Conservation (phyloP, 768 basidiomycete genomes). For the Xerocomellus amylosporus region DNA sequence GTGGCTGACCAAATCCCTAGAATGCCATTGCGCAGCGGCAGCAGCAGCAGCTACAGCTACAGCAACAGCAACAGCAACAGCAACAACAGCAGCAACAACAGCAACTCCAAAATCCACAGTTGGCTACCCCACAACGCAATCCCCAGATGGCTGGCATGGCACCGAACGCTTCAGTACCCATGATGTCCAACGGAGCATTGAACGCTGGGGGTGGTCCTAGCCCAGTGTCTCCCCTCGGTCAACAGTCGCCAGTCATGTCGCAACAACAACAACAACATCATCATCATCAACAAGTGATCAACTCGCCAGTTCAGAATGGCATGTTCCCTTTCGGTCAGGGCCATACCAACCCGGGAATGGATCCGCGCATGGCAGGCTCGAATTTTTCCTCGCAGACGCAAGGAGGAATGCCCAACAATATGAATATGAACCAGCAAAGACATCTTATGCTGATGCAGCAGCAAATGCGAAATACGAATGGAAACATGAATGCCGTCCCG, state of each 20-base stretch:
- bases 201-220: slow-evolving; percentile 23
- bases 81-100: slow-evolving; percentile 36
- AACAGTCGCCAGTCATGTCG: slow-evolving; percentile 30
- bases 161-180: slow-evolving; percentile 25
- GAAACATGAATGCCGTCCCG: slow-evolving; percentile 23
- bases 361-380: slow-evolving; percentile 30
- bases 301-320: slow-evolving; percentile 29
- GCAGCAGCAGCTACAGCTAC: too few relatives aligned
- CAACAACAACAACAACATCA: slow-evolving; percentile 21
- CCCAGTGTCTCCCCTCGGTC: slow-evolving; percentile 30
- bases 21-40: slow-evolving; percentile 24
- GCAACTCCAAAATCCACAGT: slow-evolving; percentile 30
- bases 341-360: slow-evolving; percentile 25
- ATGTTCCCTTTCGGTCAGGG: slow-evolving; percentile 32
- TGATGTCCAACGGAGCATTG: slow-evolving; percentile 28
- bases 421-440: slow-evolving; percentile 42
- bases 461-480: slow-evolving; percentile 30
- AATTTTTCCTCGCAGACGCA: slow-evolving; percentile 31
- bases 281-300: slow-evolving; percentile 28
- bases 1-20: slow-evolving; percentile 15
- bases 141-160: slow-evolving; percentile 31
- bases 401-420: slow-evolving; percentile 26
- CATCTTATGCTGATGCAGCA: slow-evolving; percentile 43
- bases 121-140: slow-evolving; percentile 25
- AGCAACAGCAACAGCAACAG: too few relatives aligned